These are phyloP conservation scores for Catunica adiposa DNA, from an alignment of 2,329 filamentous ascomycete species.

Conservation along the genomic window DNA sequence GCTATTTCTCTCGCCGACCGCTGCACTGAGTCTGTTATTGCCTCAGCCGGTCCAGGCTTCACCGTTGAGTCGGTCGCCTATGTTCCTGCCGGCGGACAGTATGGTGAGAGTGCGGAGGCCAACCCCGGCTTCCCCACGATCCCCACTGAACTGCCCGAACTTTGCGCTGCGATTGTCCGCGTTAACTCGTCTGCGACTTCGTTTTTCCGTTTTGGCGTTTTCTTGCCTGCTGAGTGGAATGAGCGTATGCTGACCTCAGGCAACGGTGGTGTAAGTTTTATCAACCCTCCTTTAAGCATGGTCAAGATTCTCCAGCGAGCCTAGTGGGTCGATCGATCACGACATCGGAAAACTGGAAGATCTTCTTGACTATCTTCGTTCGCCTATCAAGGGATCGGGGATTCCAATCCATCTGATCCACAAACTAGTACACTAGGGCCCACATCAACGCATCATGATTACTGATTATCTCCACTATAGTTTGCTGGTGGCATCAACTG, in stretches of 20 bases:
- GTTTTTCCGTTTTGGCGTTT: constrained; percentile 21
- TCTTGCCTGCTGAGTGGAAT: constrained; percentile 22
- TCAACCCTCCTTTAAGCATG: not conserved
- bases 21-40: not conserved
- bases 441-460: not conserved
- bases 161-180: constrained; percentile 21
- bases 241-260: constrained; percentile 20
- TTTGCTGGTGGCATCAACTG: constrained; percentile 22
- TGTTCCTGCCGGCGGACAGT: constrained; percentile 16
- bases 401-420: not conserved
- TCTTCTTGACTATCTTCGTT: not conserved
- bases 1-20: not conserved
- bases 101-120: constrained; percentile 16
- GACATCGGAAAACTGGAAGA: no score
- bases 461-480: not conserved
- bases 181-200: constrained; percentile 17
- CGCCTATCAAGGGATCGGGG: not conserved
- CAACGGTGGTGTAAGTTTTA: constrained; percentile 18
- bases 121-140: constrained; percentile 18
- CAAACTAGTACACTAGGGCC: not conserved
- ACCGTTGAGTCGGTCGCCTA: constrained; percentile 6
- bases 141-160: constrained; percentile 20
- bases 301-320: no score
- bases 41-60: not conserved
- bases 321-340: no score